Evolutionary conservation across 768 basidiomycete genomes (phyloP).

Genomic region (Tremella fuciformis): DNA sequence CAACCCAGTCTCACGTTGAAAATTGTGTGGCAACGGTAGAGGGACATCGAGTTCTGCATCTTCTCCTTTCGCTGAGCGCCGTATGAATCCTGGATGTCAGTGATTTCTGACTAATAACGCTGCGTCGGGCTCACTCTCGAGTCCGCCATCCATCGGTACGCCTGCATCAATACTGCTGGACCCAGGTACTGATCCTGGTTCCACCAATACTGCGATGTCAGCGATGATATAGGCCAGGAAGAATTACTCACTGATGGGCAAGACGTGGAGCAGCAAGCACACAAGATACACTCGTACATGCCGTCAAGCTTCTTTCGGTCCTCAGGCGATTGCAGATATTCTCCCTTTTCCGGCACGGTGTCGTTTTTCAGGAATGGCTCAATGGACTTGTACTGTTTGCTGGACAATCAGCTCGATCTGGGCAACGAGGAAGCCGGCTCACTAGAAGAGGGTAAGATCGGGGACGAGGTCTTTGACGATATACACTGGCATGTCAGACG

Average conservation of each 20-base stretch:
- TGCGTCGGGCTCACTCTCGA: slow-evolving; percentile 64
- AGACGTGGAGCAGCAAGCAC: slow-evolving; percentile 88
- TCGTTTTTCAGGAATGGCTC: slow-evolving; percentile 94
- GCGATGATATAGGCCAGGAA: slow-evolving; percentile 8
- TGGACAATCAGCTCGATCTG: slow-evolving; percentile 58
- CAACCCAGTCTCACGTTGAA: slow-evolving; percentile 67
- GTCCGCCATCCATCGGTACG: slow-evolving; percentile 97
- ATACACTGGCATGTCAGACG: slow-evolving; percentile 66
- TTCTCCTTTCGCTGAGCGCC: slow-evolving; percentile 78
- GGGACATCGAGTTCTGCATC: slow-evolving; percentile 90
- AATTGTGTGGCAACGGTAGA: slow-evolving; percentile 98
- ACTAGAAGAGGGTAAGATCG: slow-evolving; percentile 54
- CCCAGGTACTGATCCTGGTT: slow-evolving; percentile 96
- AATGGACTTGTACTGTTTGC: slow-evolving; percentile 99
- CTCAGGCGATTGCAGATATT: slow-evolving; percentile 84
- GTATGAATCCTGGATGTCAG: slow-evolving; percentile 63
- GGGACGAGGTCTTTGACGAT: slow-evolving; percentile 97
- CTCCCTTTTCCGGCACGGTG: slow-evolving; percentile 73
- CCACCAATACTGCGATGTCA: slow-evolving; percentile 75
- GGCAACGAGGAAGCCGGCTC: slow-evolving; percentile 3
- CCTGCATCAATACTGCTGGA: slow-evolving; percentile 93
- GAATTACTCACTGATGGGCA: slow-evolving; percentile 66
- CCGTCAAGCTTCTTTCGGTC: slow-evolving; percentile 94
- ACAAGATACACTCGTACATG: slow-evolving; percentile 87
- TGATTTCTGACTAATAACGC: neutral